phyloP scores from a whole-genome alignment of 2,329 filamentous ascomycete species.

The Aureobasidium uvarum region DNA sequence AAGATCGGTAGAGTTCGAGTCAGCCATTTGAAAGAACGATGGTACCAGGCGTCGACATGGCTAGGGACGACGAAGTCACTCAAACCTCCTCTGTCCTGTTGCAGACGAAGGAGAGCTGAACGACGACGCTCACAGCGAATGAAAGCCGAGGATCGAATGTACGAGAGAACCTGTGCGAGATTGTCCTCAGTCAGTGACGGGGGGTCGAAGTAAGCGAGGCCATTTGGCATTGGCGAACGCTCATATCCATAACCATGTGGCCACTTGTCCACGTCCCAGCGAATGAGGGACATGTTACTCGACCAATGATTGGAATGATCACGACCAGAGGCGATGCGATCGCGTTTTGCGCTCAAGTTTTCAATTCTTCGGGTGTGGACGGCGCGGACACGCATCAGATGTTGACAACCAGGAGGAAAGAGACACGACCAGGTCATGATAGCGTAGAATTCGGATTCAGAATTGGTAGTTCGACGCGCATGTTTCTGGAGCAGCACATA shows the following conservation, averaged over 20 bases:
- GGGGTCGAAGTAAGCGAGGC: slow-evolving; percentile 1
- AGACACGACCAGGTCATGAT: slow-evolving; percentile 9
- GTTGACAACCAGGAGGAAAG: background rate
- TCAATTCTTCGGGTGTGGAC: slow-evolving; percentile 7
- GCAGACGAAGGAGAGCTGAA: background rate
- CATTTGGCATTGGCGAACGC: background rate
- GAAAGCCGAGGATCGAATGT: background rate
- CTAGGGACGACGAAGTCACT: background rate
- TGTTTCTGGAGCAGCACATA: slow-evolving; percentile 1
- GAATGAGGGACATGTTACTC: background rate
- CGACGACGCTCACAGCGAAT: slow-evolving; percentile 1
- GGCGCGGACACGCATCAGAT: background rate
- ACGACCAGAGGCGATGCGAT: background rate
- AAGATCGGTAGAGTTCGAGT: background rate
- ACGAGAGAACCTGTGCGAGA: background rate
- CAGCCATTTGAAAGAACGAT: background rate
- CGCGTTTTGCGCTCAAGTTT: background rate
- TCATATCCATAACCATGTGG: slow-evolving; percentile 14
- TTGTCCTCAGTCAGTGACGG: background rate
- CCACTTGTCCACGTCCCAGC: background rate
- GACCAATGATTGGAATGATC: background rate
- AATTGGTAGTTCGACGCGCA: background rate
- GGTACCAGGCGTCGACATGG: background rate
- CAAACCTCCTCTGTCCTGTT: background rate
- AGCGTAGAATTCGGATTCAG: background rate